Conservation (phyloP, 2,329 filamentous ascomycete species). For the Trichocomaceae sp. region DNA sequence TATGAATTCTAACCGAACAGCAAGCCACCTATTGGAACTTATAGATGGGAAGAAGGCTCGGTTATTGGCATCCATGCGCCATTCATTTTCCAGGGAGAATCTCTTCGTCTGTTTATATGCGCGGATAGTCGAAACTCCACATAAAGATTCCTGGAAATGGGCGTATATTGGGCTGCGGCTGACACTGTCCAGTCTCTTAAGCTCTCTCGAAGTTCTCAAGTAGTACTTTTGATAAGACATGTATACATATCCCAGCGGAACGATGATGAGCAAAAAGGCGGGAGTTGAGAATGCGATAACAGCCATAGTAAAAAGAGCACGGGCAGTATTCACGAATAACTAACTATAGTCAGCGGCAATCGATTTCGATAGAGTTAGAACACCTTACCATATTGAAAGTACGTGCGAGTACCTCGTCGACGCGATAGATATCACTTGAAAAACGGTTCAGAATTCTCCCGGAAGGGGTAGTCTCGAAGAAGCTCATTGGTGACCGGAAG, state of each 20-base stretch:
- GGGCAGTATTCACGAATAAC: constrained; percentile 68
- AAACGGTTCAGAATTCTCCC: constrained; percentile 97
- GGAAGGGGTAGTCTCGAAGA: constrained; percentile 94
- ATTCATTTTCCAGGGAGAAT: constrained; percentile 91
- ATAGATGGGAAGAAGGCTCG: constrained; percentile 94
- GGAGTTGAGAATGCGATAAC: constrained; percentile 80
- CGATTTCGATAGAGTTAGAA: constrained; percentile 12
- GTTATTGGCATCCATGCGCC: constrained; percentile 91
- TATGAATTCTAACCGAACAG: constrained; percentile 89
- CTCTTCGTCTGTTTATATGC: constrained; percentile 84
- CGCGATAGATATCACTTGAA: constrained; percentile 51
- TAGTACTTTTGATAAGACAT: constrained; percentile 96
- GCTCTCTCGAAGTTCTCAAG: constrained; percentile 85
- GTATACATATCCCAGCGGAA: constrained; percentile 76
- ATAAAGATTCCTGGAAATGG: constrained; percentile 95
- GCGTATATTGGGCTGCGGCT: constrained; percentile 95
- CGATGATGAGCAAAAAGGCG: constrained; percentile 68
- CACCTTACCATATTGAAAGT: constrained; percentile 85
- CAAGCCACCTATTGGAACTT: constrained; percentile 89
- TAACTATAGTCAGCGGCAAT: constrained; percentile 16
- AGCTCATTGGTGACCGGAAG: constrained; percentile 96
- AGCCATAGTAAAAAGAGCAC: constrained; percentile 73
- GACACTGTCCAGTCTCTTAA: constrained; percentile 92
- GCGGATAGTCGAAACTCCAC: constrained; percentile 88
- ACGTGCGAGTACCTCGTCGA: constrained; percentile 89